Conservation (phyloP, 2,329 filamentous ascomycete species). For the Microdochium nivale region DNA sequence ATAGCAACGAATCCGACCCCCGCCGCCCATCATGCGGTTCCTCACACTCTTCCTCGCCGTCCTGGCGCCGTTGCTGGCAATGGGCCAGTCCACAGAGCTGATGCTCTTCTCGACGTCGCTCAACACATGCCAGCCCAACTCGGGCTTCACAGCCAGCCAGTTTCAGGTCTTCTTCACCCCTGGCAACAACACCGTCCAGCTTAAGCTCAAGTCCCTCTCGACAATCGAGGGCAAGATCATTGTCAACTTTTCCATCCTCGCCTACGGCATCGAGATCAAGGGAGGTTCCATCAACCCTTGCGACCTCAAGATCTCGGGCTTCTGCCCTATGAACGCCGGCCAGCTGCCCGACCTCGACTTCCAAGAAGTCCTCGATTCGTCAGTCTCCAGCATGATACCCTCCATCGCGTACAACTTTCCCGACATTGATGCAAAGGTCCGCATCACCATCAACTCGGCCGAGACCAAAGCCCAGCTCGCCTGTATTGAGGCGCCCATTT, state of each 20-base stretch:
- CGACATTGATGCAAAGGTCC: constrained; percentile 80
- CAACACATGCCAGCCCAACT: constrained; percentile 67
- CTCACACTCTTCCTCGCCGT: constrained; percentile 11
- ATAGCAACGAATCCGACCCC: background rate
- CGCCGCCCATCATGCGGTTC: background rate
- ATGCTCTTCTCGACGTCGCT: constrained; percentile 46
- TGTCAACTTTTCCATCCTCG: constrained; percentile 60
- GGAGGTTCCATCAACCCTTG: constrained; percentile 62
- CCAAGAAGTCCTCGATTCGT: background rate
- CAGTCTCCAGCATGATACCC: constrained; percentile 59
- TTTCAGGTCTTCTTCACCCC: constrained; percentile 70
- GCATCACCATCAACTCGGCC: constrained; percentile 70
- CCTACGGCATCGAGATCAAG: constrained; percentile 64
- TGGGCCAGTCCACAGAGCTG: constrained; percentile 12
- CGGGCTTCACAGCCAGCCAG: constrained; percentile 68
- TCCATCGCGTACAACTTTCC: constrained; percentile 82
- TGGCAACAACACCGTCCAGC: constrained; percentile 51
- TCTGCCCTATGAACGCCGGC: constrained; percentile 77
- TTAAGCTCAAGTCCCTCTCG: constrained; percentile 66
- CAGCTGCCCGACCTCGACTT: constrained; percentile 22
- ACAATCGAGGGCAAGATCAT: constrained; percentile 65
- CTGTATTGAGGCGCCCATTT: constrained; percentile 80
- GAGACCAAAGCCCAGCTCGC: constrained; percentile 56
- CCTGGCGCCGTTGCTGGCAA: constrained; percentile 5
- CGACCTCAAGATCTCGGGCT: constrained; percentile 48